Evolutionary conservation across 129 eudicot species (phyloP).

Genomic region (Helichrysum umbraculigerum): DNA sequence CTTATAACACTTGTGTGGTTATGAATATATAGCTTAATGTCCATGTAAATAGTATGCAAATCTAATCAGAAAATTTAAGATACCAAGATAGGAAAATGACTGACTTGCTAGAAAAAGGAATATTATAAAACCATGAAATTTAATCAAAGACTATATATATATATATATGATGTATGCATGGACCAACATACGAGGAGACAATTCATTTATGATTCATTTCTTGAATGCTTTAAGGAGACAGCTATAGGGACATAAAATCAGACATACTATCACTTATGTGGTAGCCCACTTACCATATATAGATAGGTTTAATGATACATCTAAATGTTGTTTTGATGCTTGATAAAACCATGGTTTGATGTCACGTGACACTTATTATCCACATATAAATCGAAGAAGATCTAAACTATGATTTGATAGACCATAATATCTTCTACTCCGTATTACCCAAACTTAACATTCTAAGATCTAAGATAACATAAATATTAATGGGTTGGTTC

Average conservation of each 20-base stretch:
- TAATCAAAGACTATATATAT: background rate
- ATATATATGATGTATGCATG: too few relatives aligned
- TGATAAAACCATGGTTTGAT: background rate
- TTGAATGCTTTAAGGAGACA: background rate
- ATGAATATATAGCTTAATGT: background rate
- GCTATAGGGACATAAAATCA: background rate
- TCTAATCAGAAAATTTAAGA: background rate
- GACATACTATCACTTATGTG: background rate
- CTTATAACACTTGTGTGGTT: background rate
- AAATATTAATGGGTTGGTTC: too few relatives aligned
- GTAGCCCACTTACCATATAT: background rate
- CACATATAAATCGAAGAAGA: background rate
- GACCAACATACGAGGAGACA: background rate
- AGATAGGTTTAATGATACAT: background rate
- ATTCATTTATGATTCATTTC: background rate
- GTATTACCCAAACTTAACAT: background rate
- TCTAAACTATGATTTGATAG: background rate
- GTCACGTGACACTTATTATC: background rate
- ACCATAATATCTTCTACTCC: background rate
- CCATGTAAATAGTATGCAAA: background rate
- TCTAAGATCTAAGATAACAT: background rate
- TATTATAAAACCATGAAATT: too few relatives aligned
- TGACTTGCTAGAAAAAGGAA: background rate
- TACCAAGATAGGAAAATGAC: too few relatives aligned
- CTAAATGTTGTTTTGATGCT: background rate